Conservation (phyloP, 345 rosid species). For the Lumnitzera littorea region DNA sequence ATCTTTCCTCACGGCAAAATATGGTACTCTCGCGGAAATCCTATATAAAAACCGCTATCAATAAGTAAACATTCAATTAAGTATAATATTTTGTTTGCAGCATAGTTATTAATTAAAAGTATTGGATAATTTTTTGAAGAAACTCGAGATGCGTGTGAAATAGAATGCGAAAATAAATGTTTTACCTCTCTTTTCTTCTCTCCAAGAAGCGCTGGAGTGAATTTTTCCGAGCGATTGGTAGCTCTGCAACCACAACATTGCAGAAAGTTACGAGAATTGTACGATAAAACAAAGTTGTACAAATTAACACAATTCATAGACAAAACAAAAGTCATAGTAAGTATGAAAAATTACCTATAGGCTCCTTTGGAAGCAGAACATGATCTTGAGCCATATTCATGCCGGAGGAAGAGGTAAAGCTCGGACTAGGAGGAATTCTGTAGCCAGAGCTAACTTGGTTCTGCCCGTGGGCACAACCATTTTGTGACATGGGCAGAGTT, state of each 20-base stretch:
- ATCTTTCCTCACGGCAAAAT: constrained; percentile 25
- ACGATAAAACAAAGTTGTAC: too few relatives aligned
- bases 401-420: background rate
- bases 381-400: too few relatives aligned
- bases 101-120: background rate
- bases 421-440: constrained; percentile 19
- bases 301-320: background rate
- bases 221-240: constrained; percentile 88
- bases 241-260: constrained; percentile 35
- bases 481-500: background rate
- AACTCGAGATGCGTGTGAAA: too few relatives aligned
- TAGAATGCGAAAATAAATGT: constrained; percentile 1
- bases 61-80: background rate
- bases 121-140: background rate
- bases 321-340: too few relatives aligned
- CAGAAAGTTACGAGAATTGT: background rate
- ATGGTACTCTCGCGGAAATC: constrained; percentile 58
- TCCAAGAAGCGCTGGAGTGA: constrained; percentile 91
- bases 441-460: constrained; percentile 19
- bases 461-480: constrained; percentile 16
- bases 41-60: constrained; percentile 23
- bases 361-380: too few relatives aligned
- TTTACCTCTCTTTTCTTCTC: constrained; percentile 89
- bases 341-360: too few relatives aligned
- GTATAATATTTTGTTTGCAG: background rate